A percentile compares a stretch with the other conserved stretches of the same genome.
Evolutionary conservation across 768 basidiomycete genomes (phyloP).

Genomic region (Lentinula edodes): DNA sequence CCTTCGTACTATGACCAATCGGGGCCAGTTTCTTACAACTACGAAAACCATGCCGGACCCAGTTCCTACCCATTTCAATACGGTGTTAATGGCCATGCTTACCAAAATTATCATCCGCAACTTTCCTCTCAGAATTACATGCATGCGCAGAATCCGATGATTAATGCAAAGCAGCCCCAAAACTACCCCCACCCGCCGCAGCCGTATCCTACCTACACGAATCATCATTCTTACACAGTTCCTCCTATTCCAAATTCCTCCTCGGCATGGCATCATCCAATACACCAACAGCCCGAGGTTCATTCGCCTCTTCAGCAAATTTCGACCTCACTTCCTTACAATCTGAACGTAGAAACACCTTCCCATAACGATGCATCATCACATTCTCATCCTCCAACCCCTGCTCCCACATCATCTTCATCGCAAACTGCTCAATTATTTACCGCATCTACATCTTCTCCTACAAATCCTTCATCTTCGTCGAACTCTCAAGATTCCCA

Average conservation of each 20-base stretch:
- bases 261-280: not conserved
- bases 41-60: constrained; percentile 6
- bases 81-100: not conserved
- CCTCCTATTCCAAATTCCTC: not conserved
- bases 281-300: not conserved
- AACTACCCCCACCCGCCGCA: not conserved
- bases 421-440: no score
- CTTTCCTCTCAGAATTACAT: not conserved
- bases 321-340: not conserved
- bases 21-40: constrained; percentile 11
- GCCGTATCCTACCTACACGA: not conserved
- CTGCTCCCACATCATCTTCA: not conserved
- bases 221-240: not conserved
- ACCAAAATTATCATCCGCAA: constrained; percentile 5
- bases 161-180: not conserved
- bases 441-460: no score
- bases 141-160: not conserved
- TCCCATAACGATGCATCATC: not conserved
- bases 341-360: not conserved
- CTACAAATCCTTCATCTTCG: not conserved
- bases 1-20: constrained; percentile 19
- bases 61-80: constrained; percentile 11
- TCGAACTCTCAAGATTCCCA: constrained; percentile 6
- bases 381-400: not conserved
- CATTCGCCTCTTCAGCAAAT: not conserved